Evolutionary conservation across 1,139 yeast genomes (phyloP).

Genomic region (Magnusiomyces suaveolens): DNA sequence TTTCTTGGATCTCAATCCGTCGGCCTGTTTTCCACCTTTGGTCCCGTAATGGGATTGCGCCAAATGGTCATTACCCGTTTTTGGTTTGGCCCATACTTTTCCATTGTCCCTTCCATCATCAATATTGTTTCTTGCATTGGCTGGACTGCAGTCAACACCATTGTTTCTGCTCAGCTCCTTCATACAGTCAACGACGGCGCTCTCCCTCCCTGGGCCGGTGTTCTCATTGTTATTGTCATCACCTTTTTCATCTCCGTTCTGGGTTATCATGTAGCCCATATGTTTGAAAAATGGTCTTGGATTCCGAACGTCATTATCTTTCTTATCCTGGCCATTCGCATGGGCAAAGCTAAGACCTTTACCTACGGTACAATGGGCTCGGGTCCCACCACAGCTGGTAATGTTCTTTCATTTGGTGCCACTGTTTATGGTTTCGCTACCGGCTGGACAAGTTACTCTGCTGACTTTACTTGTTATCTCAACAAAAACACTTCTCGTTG

Average conservation of each 20-base stretch:
- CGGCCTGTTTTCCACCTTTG: conserved; percentile 74
- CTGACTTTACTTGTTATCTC: conserved; percentile 88
- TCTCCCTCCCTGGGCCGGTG: conserved; percentile 88
- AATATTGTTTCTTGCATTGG: conserved; percentile 85
- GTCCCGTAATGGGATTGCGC: conserved; percentile 77
- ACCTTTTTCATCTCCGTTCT: conserved; percentile 74
- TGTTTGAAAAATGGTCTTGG: conserved; percentile 83
- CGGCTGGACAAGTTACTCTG: conserved; percentile 91
- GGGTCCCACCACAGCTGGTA: conserved; percentile 53
- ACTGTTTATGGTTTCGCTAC: conserved; percentile 82
- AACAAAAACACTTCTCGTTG: conserved; percentile 47
- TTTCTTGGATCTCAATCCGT: conserved; percentile 67
- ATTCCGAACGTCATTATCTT: conserved; percentile 67
- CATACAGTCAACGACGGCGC: conserved; percentile 58
- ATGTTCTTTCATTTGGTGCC: conserved; percentile 76
- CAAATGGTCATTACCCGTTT: conserved; percentile 78
- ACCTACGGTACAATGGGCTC: conserved; percentile 37
- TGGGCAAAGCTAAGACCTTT: conserved; percentile 58
- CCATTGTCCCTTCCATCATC: conserved; percentile 67
- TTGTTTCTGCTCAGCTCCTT: conserved; percentile 79
- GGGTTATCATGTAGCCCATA: conserved; percentile 75
- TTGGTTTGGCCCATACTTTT: conserved; percentile 64
- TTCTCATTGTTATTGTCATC: conserved; percentile 57
- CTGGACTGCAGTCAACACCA: conserved; percentile 91
- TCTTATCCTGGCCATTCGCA: conserved; percentile 66